Percentiles rank a stretch among this genome's conserved stretches.
phyloP scores from a whole-genome alignment of 441 rosid genomes.

The Adansonia madagascariensis region DNA sequence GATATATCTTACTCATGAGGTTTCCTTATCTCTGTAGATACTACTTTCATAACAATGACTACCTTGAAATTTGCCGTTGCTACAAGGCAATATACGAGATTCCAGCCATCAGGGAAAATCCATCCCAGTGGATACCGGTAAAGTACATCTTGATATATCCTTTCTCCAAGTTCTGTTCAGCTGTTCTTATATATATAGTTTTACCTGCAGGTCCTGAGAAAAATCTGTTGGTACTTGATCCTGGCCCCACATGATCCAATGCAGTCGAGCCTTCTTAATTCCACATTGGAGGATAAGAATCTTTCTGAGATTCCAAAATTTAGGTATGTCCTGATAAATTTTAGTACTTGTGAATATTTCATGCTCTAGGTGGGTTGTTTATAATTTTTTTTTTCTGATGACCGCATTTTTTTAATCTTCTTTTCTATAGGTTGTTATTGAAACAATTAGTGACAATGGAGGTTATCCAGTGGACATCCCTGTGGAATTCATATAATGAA shows the following conservation, averaged over 20 bases:
- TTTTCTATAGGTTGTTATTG: constrained; percentile 62
- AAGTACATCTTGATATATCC: constrained; percentile 26
- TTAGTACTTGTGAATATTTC: constrained; percentile 3
- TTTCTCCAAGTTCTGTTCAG: constrained; percentile 2
- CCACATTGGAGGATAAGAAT: constrained; percentile 89
- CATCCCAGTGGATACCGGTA: constrained; percentile 85
- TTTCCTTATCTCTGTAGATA: constrained; percentile 55
- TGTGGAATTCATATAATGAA: constrained; percentile 79
- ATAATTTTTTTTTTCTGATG: constrained; percentile 1
- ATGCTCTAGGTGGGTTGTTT: background rate
- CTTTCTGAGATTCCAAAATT: constrained; percentile 86
- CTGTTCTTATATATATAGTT: constrained; percentile 27
- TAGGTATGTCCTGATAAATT: constrained; percentile 47
- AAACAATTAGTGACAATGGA: constrained; percentile 97
- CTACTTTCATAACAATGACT: constrained; percentile 81
- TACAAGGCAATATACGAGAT: constrained; percentile 95
- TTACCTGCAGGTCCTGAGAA: constrained; percentile 70
- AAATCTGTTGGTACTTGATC: constrained; percentile 92
- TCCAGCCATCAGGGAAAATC: constrained; percentile 75
- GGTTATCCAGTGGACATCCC: constrained; percentile 93
- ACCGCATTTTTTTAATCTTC: constrained; percentile 14
- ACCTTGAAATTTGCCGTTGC: constrained; percentile 95
- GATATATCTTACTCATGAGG: background rate
- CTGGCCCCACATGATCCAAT: constrained; percentile 93
- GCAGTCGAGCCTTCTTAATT: constrained; percentile 97